Conservation (phyloP, 2,329 filamentous ascomycete species). For the Aspergillus sp. region DNA sequence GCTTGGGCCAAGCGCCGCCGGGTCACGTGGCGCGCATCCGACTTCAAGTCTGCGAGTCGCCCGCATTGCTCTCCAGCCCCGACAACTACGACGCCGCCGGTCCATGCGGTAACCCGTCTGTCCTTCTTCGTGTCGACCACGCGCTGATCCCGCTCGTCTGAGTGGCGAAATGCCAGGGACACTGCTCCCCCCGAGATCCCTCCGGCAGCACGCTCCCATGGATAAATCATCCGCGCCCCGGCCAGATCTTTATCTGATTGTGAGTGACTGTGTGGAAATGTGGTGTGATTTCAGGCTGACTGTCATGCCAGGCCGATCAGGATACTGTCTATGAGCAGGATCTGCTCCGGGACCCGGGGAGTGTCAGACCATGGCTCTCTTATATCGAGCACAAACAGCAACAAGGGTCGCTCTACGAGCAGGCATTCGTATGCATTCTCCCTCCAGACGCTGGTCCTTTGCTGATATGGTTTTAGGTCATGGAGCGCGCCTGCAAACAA, state of each 20-base stretch:
- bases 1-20: conserved; percentile 15
- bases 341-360: conserved; percentile 73
- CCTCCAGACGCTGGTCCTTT: neutral
- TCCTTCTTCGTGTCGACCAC: conserved; percentile 20
- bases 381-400: conserved; percentile 87
- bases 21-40: conserved; percentile 18
- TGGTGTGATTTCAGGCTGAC: conserved; percentile 14
- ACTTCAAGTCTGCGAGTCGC: conserved; percentile 18
- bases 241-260: conserved; percentile 38
- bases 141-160: conserved; percentile 26
- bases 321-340: conserved; percentile 97
- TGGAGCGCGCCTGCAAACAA: conserved; percentile 83
- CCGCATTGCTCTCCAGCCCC: no score
- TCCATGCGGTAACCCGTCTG: conserved; percentile 16
- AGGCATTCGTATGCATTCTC: conserved; percentile 54
- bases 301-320: conserved; percentile 60
- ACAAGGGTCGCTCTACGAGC: conserved; percentile 75
- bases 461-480: conserved; percentile 38
- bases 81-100: conserved; percentile 17
- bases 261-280: conserved; percentile 18
- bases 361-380: conserved; percentile 86
- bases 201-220: conserved; percentile 36
- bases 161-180: conserved; percentile 43
- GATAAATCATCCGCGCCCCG: conserved; percentile 32
- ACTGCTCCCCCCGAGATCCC: conserved; percentile 37